Percentiles rank a stretch among this genome's conserved stretches.
phyloP scores from a whole-genome alignment of 768 basidiomycete species.

The Agrocybe praecox region DNA sequence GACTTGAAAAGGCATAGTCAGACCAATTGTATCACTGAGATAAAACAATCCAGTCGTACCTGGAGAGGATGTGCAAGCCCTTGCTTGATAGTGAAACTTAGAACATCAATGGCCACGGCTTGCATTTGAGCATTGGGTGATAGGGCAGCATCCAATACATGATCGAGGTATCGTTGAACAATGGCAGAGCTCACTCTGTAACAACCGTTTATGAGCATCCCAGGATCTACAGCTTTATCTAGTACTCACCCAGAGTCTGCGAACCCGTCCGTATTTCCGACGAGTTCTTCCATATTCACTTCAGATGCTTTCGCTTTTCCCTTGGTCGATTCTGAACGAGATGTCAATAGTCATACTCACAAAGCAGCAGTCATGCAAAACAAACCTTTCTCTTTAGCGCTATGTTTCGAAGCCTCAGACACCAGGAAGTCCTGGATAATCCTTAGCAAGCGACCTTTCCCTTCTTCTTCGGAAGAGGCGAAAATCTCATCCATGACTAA shows the following conservation, averaged over 20 bases:
- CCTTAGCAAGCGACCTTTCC: conserved; percentile 71
- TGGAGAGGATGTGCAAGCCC: conserved; percentile 94
- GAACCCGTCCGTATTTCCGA: conserved; percentile 94
- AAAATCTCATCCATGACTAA: conserved; percentile 92
- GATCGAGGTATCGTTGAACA: conserved; percentile 87
- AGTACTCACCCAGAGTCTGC: conserved; percentile 89
- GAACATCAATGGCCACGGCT: conserved; percentile 83
- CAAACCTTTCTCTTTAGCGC: conserved; percentile 68
- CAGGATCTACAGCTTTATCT: background rate
- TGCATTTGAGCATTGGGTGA: conserved; percentile 74
- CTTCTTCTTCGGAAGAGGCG: conserved; percentile 68
- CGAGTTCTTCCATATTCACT: conserved; percentile 91
- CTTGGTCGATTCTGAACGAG: conserved; percentile 39
- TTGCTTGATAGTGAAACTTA: conserved; percentile 93
- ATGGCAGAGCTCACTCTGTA: conserved; percentile 92
- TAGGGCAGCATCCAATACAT: conserved; percentile 81
- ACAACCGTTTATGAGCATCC: background rate
- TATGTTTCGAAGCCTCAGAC: conserved; percentile 80
- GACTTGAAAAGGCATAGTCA: conserved; percentile 51
- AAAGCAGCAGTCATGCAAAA: background rate
- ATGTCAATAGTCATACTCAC: conserved; percentile 1
- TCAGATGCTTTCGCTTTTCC: conserved; percentile 44
- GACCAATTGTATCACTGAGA: background rate
- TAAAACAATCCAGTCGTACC: conserved; percentile 39
- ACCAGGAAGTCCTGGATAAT: conserved; percentile 93